Evolutionary conservation across 2,329 filamentous ascomycete genomes (phyloP), one percentile per base, ranked within the genome.

Genomic region (Paramyrothecium sp.): DNA sequence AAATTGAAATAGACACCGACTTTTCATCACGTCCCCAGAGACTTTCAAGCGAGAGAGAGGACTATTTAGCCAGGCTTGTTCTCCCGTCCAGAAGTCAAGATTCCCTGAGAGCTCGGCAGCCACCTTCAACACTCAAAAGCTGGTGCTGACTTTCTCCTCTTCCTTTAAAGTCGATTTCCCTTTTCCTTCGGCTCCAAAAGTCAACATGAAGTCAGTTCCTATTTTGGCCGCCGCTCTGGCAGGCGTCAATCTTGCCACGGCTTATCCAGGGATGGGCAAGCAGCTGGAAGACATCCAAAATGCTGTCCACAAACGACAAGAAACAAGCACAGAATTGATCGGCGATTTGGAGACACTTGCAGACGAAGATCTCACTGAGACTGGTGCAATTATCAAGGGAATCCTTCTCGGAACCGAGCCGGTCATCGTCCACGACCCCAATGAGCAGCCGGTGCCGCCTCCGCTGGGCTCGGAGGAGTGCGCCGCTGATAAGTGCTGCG

Each of bases 401-500:
- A 68, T 76, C 21, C 65, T 77, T 21, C 60, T 65, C 38, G 13
- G 12, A 63, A 64, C 20, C 30, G 57, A 49, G 63, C 60, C 11
- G 62, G 61, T 38, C 53, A n/a, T 33, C 1, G 49, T 56, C 34
- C 57, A 61, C 22, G 62, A 62, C 17, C 58, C 60, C 13, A 17
- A 56, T 30, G 54, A 30, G 13, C 20, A 13, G 10, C 5, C 58
- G 10, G 53, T 58, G 0, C 58, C 61, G 1, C 48, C 58, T 22
- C 4, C 22, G 46, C 41, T 16, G 20, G 50, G 23, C 19, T 60
- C 68, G 3, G 38, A 57, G 1, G 66, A 59, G 1, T 75, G 73
- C 57, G 59, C 58, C 22, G 55, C 64, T 20, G 75, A 78, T 54
- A 70, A 71, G 0, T 78, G 75, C 65, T 78, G 75, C 60, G 67